These are phyloP conservation scores for Puccinia novopanici DNA, from an alignment of 1,284 basidiomycete genomes.

Conservation along the genomic window DNA sequence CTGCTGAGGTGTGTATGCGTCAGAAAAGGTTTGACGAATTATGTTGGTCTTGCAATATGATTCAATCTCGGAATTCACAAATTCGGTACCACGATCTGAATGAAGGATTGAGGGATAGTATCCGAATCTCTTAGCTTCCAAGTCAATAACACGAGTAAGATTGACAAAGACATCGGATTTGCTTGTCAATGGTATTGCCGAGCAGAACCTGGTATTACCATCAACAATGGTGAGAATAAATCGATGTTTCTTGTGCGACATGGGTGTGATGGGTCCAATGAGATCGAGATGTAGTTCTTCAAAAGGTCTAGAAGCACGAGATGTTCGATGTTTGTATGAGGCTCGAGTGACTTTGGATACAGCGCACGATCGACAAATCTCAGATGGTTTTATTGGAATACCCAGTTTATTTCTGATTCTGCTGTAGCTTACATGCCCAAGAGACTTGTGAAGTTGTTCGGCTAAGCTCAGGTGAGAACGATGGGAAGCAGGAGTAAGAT, in stretches of 20 bases:
- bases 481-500: background rate
- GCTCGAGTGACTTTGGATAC: background rate
- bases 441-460: background rate
- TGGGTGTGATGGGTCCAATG: slow-evolving; percentile 12
- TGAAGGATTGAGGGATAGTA: background rate
- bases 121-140: background rate
- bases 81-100: slow-evolving; percentile 21
- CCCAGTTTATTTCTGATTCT: background rate
- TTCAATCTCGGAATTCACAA: background rate
- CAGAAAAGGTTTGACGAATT: background rate
- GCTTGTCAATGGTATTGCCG: background rate
- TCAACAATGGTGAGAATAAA: background rate
- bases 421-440: background rate
- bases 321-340: background rate
- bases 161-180: background rate
- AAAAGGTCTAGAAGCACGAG: background rate
- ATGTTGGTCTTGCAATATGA: background rate
- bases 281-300: slow-evolving; percentile 8
- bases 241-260: background rate
- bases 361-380: background rate
- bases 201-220: background rate
- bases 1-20: slow-evolving; percentile 33
- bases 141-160: too few relatives aligned
- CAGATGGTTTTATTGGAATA: background rate
- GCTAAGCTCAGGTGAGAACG: background rate